Evolutionary conservation across 192 early-diverging fungal species (phyloP), one percentile per base, ranked within the genome.

Genomic region (Linnemannia hyalina): DNA sequence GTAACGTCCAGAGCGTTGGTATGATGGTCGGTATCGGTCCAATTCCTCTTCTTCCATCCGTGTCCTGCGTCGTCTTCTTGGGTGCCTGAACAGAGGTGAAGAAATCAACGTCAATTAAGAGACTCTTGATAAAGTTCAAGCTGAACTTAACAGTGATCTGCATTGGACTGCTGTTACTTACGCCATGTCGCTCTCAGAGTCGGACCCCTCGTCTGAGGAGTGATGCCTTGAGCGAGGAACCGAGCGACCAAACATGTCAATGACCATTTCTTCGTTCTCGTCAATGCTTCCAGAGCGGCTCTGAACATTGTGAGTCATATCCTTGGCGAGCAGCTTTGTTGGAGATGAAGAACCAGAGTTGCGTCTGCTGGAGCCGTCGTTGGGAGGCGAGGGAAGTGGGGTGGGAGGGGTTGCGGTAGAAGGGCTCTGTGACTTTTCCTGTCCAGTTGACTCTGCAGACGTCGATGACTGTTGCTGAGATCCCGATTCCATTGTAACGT

Each of bases 251-350:
- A 81, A 86, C 65, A 77, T 76, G 54, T 86, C 80, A 49, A 86
- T 57, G 6, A 86, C 73, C 84, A 86, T 86, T 38, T 86, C 84
- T 42, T 86, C 84, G 47, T 86, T 80, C 38, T 81, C 84, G 15
- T 86, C 84, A 36, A 81, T 49, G 29, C 84, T 86, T 49, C 78
- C 78, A 29, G 75, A 18, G 3, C 84, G 69, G 42, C 84, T 81
- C 23, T 86, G 84, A 15, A 86, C 65, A 41, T 81, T 86, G 68
- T 81, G 84, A 23, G 84, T 86, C 83, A 85, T 85, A 42, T 85
- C 83, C 35, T 65, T 79, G 13, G 73, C 83, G 10, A 80, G 71
- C 11, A 71, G 41, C 35, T 60, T 71, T 41, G 70, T 68, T 32
- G 65, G 78, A 11, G 73, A 75, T 32, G 44, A 38, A 40, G 26